Evolutionary conservation across 2,329 filamentous ascomycete species (phyloP), one percentile per base, ranked within the genome.

Genomic region (Ophiognomonia clavigignenti-juglandacearum): DNA sequence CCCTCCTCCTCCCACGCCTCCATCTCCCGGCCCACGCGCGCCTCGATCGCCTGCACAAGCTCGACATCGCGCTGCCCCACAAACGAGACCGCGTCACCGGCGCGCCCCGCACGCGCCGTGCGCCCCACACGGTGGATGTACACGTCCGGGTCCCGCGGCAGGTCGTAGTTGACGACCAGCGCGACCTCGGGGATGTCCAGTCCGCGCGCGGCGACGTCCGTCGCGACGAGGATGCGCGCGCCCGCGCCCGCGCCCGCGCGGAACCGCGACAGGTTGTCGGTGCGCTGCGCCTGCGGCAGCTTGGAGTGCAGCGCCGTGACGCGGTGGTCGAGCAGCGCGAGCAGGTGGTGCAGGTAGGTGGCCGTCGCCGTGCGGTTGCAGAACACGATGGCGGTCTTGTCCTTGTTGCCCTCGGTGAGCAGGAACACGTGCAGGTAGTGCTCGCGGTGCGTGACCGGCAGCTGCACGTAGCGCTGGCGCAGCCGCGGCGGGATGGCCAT

Each of bases 91-190:
- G 86, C 83, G 54, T 90, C 85, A 59, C 93, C 93, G 44, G 75
- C 76, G 37, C 90, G 80, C 0, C 93, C 93, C 0, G 93, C 93
- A 78, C 93, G 84, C 4, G 93, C 93, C 11, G 93, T 98, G 68
- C 93, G 85, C 64, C 93, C 93, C 42, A 96, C 92, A 11, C 93
- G 83, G 70, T 98, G 93, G 55, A 98, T 93, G 65, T 98, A 98
- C 67, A 96, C 92, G 64, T 96, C 91, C 3, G 92, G 89, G 61
- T 96, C 89, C n/a, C 92, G 83, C 0, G 93, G 93, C 1, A 98
- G 82, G 62, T 98, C 93, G 67, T 91, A 98, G 68, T 98, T 97
- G 61, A 98, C 72, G 3, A 98, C 93, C 14, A 97, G 69, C 45
- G 80, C 85, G 6, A 97, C 92, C 56, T 90, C 87, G 1, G 92